Percentiles rank a stretch among this genome's conserved stretches.
Conservation (phyloP, 2,329 filamentous ascomycete genomes). For the Trichoderma asperellum region DNA sequence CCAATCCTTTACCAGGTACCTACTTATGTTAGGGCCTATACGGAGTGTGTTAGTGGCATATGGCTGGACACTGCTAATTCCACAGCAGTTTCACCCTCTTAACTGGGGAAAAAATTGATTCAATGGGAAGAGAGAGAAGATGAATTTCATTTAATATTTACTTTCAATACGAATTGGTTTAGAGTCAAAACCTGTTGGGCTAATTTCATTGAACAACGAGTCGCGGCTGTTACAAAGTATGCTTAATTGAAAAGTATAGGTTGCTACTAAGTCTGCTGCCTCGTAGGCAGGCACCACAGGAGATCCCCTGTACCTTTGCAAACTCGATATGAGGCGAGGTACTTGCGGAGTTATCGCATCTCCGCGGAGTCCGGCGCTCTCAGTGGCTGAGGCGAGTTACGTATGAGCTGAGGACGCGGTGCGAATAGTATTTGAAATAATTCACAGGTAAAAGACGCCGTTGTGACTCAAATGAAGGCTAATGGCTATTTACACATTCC, state of each 20-base stretch:
- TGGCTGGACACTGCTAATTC: background rate
- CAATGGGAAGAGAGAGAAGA: background rate
- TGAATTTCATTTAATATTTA: background rate
- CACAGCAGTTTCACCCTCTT: background rate
- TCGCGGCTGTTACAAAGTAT: background rate
- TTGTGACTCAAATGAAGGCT: no score
- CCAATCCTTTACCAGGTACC: background rate
- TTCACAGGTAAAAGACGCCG: background rate
- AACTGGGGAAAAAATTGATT: background rate
- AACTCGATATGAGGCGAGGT: background rate
- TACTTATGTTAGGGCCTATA: background rate
- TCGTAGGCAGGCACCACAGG: background rate
- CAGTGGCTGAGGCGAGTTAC: constrained; percentile 6
- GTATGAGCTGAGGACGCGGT: background rate
- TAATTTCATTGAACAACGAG: background rate
- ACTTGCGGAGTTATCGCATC: background rate
- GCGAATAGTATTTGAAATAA: background rate
- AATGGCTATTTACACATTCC: no score
- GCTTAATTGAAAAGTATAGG: background rate
- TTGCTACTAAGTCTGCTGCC: background rate
- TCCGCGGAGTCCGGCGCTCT: background rate
- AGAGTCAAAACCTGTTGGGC: background rate
- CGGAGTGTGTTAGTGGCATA: background rate
- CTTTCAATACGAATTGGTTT: background rate
- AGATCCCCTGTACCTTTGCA: background rate